phyloP scores from a whole-genome alignment of 2,329 filamentous ascomycete genomes.

The Fusarium mexicanum region DNA sequence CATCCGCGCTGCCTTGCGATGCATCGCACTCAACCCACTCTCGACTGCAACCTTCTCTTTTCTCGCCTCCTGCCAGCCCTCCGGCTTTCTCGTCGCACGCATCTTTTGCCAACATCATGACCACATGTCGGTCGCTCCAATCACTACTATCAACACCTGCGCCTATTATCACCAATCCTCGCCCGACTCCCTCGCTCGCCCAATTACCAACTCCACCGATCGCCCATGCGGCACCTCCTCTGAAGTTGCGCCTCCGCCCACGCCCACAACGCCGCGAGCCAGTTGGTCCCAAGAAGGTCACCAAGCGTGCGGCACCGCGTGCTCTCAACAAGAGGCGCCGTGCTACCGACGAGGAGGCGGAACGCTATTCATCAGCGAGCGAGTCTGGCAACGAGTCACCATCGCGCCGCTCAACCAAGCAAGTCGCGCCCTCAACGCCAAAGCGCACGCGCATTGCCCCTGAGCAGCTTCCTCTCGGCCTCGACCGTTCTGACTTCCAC shows the following conservation, averaged over 20 bases:
- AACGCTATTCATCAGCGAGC: constrained; percentile 51
- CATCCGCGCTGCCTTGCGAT: constrained; percentile 68
- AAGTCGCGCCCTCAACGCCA: constrained; percentile 60
- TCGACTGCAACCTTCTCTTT: constrained; percentile 62
- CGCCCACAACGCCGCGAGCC: constrained; percentile 49
- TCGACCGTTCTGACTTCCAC: constrained; percentile 69
- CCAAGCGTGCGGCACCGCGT: constrained; percentile 60
- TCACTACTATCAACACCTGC: constrained; percentile 61
- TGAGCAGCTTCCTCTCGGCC: constrained; percentile 67
- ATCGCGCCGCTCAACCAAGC: constrained; percentile 22
- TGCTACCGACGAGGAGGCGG: constrained; percentile 57
- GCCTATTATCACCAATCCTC: constrained; percentile 50
- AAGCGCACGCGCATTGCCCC: constrained; percentile 70
- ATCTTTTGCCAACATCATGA: constrained; percentile 65
- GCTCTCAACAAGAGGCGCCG: constrained; percentile 65
- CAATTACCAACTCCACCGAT: constrained; percentile 67
- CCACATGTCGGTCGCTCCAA: constrained; percentile 69
- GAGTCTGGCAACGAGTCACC: constrained; percentile 49
- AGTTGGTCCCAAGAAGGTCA: constrained; percentile 56
- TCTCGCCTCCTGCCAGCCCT: constrained; percentile 68
- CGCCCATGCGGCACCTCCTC: constrained; percentile 58
- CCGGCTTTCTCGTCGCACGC: constrained; percentile 57
- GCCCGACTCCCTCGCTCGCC: constrained; percentile 33
- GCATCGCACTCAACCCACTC: constrained; percentile 56
- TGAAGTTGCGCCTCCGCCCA: constrained; percentile 66